Evolutionary conservation across 768 basidiomycete genomes (phyloP).

Genomic region (Lentinula sp.): DNA sequence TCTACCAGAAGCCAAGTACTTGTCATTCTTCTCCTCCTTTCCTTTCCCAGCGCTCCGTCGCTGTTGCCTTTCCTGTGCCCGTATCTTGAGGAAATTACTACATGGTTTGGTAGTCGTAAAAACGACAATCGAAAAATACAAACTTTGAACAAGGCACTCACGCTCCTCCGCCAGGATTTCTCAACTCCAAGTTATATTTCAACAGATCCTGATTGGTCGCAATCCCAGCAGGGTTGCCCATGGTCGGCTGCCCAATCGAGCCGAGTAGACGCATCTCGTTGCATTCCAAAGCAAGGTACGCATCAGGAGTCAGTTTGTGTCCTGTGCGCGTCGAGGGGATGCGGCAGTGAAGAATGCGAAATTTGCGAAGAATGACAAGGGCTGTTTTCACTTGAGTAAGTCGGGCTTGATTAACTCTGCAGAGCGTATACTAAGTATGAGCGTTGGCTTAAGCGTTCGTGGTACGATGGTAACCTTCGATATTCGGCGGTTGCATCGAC

Average conservation of each 20-base stretch:
- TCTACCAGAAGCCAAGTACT: neutral
- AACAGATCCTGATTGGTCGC: neutral
- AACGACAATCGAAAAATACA: neutral
- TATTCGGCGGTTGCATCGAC: neutral
- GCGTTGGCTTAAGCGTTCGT: neutral
- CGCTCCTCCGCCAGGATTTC: neutral
- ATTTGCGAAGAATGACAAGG: neutral
- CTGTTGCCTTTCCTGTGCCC: neutral
- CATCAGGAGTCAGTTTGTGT: neutral
- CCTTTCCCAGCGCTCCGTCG: neutral
- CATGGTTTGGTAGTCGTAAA: neutral
- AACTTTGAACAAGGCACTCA: neutral
- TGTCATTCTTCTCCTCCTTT: neutral
- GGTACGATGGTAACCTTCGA: neutral
- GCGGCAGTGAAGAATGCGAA: neutral
- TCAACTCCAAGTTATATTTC: neutral
- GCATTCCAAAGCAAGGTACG: conserved; percentile 2
- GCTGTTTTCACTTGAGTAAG: neutral
- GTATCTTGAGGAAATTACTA: conserved; percentile 2
- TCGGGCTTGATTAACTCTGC: neutral
- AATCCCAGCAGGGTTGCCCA: neutral
- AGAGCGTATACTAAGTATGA: no score
- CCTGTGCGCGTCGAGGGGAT: neutral
- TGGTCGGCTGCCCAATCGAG: neutral
- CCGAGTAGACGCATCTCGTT: neutral